Evolutionary conservation across 768 basidiomycete species (phyloP).

Genomic region (Collybia sordida): DNA sequence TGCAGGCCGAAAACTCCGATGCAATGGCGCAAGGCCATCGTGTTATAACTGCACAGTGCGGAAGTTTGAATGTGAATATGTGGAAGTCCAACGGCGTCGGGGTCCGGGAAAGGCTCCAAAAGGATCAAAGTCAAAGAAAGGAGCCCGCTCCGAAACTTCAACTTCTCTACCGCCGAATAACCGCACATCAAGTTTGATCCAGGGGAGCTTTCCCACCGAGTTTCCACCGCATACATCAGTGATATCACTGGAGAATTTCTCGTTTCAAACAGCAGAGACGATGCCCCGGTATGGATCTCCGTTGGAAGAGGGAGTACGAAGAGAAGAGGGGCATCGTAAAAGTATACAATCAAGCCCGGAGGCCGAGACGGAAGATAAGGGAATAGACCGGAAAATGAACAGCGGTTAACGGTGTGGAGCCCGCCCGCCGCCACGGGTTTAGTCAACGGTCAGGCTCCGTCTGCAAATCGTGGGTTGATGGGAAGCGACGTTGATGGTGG

Average conservation of each 20-base stretch:
- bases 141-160: constrained; percentile 16
- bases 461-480: constrained; percentile 13
- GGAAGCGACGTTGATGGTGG: constrained; percentile 7
- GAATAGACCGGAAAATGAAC: constrained; percentile 25
- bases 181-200: constrained; percentile 12
- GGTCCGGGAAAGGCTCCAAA: constrained; percentile 78
- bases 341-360: constrained; percentile 30
- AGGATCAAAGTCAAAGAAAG: constrained; percentile 49
- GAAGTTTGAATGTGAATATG: constrained; percentile 52
- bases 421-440: too few relatives aligned
- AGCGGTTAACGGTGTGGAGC: constrained; percentile 9
- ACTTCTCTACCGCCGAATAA: constrained; percentile 11
- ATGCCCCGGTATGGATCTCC: neutral
- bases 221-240: constrained; percentile 22
- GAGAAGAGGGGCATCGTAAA: neutral
- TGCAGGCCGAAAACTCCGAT: constrained; percentile 72
- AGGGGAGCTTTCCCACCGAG: constrained; percentile 1
- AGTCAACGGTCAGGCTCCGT: neutral
- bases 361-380: constrained; percentile 32
- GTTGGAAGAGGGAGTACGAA: too few relatives aligned
- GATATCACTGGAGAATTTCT: constrained; percentile 26
- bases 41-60: constrained; percentile 66
- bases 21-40: constrained; percentile 63
- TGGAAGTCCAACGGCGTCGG: constrained; percentile 50
- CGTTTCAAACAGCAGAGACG: constrained; percentile 25